Conservation (phyloP, 495 filamentous ascomycete species). For the Lepidopterella palustris region DNA sequence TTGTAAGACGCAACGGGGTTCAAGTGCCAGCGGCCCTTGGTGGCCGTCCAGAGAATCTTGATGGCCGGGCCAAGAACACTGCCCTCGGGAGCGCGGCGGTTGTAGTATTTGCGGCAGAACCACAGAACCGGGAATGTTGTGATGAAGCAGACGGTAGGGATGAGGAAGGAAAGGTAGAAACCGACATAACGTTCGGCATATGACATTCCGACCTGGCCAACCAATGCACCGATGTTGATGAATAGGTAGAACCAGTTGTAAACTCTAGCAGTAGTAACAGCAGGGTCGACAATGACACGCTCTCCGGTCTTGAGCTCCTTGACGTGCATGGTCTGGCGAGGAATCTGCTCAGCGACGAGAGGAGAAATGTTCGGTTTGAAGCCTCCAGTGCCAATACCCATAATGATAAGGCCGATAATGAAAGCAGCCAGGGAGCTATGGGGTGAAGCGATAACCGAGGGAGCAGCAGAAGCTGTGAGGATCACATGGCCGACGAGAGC, state of each 20-base stretch:
- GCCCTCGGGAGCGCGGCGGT: slow-evolving; percentile 9
- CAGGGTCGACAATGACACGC: slow-evolving; percentile 63
- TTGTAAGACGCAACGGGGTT: slow-evolving; percentile 16
- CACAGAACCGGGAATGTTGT: slow-evolving; percentile 15
- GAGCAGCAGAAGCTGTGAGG: slow-evolving; percentile 56
- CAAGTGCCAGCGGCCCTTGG: slow-evolving; percentile 4
- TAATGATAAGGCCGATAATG: slow-evolving; percentile 56
- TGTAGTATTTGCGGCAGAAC: slow-evolving; percentile 23
- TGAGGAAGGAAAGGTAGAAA: slow-evolving; percentile 60
- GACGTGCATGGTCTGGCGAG: slow-evolving; percentile 34
- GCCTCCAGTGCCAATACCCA: slow-evolving; percentile 59
- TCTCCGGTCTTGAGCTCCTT: slow-evolving; percentile 19
- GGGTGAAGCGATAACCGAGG: slow-evolving; percentile 49
- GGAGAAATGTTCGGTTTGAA: slow-evolving; percentile 62
- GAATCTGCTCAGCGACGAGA: slow-evolving; percentile 53
- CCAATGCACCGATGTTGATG: slow-evolving; percentile 61
- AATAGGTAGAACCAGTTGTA: slow-evolving; percentile 63
- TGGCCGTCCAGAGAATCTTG: slow-evolving; percentile 9
- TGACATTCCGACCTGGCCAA: slow-evolving; percentile 51
- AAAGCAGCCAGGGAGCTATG: slow-evolving; percentile 52
- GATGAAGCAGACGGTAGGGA: slow-evolving; percentile 23
- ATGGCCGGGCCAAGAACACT: slow-evolving; percentile 22
- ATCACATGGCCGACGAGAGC: slow-evolving; percentile 62
- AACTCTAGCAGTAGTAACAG: slow-evolving; percentile 53
- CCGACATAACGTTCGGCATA: slow-evolving; percentile 70